Evolutionary conservation across 2,329 filamentous ascomycete genomes (phyloP).

Genomic region (Aureobasidium mangrovei): DNA sequence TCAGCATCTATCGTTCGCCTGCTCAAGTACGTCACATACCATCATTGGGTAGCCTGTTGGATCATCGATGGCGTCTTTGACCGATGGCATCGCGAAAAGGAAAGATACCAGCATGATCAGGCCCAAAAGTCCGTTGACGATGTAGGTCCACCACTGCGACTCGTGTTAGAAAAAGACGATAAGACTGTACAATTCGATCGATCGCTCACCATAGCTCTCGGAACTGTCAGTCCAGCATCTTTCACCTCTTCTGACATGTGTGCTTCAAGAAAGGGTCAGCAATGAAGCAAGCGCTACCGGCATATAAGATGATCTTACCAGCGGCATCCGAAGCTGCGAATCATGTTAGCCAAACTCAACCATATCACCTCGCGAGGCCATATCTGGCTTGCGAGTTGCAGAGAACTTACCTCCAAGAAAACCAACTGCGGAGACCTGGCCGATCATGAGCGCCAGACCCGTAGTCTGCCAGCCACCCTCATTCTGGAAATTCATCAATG

Average conservation of each 20-base stretch:
- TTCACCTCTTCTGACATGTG: slow-evolving; percentile 25
- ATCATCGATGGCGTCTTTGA: slow-evolving; percentile 24
- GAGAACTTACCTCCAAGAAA: slow-evolving; percentile 15
- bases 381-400: background rate
- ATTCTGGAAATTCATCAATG: slow-evolving; percentile 32
- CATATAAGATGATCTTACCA: too few relatives aligned
- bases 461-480: slow-evolving; percentile 31
- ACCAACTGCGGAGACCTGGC: slow-evolving; percentile 25
- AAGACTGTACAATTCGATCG: slow-evolving; percentile 27
- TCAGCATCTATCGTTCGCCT: slow-evolving; percentile 17
- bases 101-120: slow-evolving; percentile 24
- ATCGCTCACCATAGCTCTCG: slow-evolving; percentile 21
- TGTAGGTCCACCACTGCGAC: slow-evolving; percentile 14
- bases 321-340: background rate
- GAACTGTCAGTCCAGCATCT: slow-evolving; percentile 24
- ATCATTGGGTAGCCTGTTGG: slow-evolving; percentile 30
- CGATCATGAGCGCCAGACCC: slow-evolving; percentile 25
- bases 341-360: slow-evolving; percentile 10
- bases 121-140: slow-evolving; percentile 29
- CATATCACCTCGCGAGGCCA: slow-evolving; percentile 12
- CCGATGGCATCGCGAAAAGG: slow-evolving; percentile 23
- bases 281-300: too few relatives aligned
- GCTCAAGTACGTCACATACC: slow-evolving; percentile 28
- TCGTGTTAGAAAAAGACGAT: slow-evolving; percentile 28
- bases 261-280: background rate